phyloP scores from a whole-genome alignment of 169 alveolate genomes.

The Perkinsus olseni region DNA sequence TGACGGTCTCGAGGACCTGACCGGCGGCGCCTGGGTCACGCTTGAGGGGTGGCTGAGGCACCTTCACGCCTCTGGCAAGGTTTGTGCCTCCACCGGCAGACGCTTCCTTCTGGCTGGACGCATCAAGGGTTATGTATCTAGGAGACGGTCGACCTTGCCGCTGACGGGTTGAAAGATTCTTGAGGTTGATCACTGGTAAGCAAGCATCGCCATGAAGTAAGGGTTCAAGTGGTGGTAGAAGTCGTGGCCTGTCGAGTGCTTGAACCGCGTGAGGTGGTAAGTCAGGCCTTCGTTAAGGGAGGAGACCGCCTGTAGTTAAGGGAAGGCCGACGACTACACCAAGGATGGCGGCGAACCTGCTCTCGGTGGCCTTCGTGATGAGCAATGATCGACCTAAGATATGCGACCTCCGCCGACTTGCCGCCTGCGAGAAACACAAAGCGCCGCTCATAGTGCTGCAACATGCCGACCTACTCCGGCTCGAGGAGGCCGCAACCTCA shows the following conservation, averaged over 20 bases:
- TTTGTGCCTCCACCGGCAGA: not conserved
- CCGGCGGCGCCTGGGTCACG: not conserved
- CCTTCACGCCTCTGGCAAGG: not conserved
- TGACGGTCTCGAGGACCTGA: conserved; percentile 64
- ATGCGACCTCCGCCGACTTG: conserved; percentile 24
- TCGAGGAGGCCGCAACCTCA: conserved; percentile 12
- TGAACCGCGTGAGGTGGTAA: conserved; percentile 26
- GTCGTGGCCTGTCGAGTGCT: conserved; percentile 50
- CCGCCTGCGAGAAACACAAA: not conserved
- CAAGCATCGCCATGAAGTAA: conserved; percentile 62
- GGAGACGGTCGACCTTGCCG: no score
- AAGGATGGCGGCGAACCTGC: not conserved
- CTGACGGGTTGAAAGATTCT: no score
- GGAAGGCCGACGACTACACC: not conserved
- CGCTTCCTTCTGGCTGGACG: not conserved
- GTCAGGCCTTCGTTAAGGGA: conserved; percentile 25
- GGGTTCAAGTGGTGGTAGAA: conserved; percentile 70
- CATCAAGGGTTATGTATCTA: not conserved
- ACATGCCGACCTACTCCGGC: not conserved
- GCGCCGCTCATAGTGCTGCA: not conserved
- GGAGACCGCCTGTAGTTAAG: conserved; percentile 6
- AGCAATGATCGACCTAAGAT: conserved; percentile 21
- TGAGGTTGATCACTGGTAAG: conserved; percentile 34
- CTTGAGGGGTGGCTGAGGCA: no score
- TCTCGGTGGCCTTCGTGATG: conserved; percentile 19